Evolutionary conservation across 2,329 filamentous ascomycete species (phyloP).

Genomic region (Hymenoscyphus fructigenus): DNA sequence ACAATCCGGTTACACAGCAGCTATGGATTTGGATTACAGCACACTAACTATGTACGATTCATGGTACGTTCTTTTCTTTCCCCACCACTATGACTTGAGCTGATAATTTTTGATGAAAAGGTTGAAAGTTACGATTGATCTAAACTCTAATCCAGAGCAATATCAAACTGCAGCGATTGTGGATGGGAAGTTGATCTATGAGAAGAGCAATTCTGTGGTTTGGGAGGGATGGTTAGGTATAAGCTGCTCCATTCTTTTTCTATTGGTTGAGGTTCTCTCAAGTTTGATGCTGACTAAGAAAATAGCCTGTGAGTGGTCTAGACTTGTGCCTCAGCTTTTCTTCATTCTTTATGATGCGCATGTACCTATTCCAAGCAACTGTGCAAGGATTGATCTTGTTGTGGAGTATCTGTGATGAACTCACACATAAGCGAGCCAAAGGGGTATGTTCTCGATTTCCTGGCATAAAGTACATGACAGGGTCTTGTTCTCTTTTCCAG

Average conservation of each 20-base stretch:
- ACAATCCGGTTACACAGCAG: background rate
- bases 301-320: background rate
- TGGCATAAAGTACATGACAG: no score
- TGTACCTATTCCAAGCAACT: background rate
- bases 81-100: background rate
- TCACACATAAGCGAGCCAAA: background rate
- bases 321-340: background rate
- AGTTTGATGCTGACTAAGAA: background rate
- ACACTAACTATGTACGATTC: background rate
- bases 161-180: background rate
- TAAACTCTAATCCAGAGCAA: background rate
- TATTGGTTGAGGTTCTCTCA: background rate
- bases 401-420: background rate
- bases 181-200: background rate
- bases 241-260: background rate
- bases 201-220: background rate
- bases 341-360: background rate
- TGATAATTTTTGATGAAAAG: background rate
- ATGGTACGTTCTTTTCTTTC: background rate
- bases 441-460: background rate
- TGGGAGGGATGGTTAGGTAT: background rate
- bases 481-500: no score
- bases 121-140: background rate
- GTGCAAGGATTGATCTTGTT: slow-evolving; percentile 1
- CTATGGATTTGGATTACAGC: background rate